Base-by-base conservation (phyloP, 225 moss, liverwort and hornwort genomes). In the Antitrichia curtipendula region DNA sequence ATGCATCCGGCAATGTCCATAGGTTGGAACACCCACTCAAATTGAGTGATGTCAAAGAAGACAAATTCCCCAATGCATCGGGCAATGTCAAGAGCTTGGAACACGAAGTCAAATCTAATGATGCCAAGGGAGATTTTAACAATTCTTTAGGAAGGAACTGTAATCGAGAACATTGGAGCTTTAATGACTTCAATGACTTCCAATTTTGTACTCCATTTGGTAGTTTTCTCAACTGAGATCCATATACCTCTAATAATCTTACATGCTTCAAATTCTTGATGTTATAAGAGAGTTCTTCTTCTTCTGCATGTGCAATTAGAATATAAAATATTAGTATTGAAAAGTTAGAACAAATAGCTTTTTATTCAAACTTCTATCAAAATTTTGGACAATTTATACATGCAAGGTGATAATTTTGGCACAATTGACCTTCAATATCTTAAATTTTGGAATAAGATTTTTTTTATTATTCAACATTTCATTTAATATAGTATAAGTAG, bases 331-430 rank as follows among this genome's bases (percentile, higher is more conserved):
- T 69, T 13, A 40, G 13, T 69, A 69, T 13, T 24, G 8, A 40
- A 40, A 24, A 0, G 0, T 24, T 13, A 24, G 4, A 1, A 7
- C 1, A 0, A 0, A 24, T 8, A 0, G 3, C 8, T 1, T 3
- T 40, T 12, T 8, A 40, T 40, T 40, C 4, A 40, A 40, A 14
- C 1, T 69, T 0, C 0, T 23, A 0, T 12, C 23, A 23, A 8
- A 13, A 8, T 0, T 24, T 40, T 40, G 6, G 1, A 24, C 0
- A 40, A 5, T 40, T 38, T 38, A 0, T 7, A 4, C 2, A 68
- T 38, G 3, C 2, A 38, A 38, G 4, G 1, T 12, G 4, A 0
- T 12, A 38, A 23, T 14, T 21, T 7, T 38, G 22, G 7, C 7
- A 23, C 4, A 22, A 32, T 38, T 68, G 22, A 38, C 7, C 12